Conservation (phyloP, 2,329 filamentous ascomycete genomes). For the Venturia nashicola region DNA sequence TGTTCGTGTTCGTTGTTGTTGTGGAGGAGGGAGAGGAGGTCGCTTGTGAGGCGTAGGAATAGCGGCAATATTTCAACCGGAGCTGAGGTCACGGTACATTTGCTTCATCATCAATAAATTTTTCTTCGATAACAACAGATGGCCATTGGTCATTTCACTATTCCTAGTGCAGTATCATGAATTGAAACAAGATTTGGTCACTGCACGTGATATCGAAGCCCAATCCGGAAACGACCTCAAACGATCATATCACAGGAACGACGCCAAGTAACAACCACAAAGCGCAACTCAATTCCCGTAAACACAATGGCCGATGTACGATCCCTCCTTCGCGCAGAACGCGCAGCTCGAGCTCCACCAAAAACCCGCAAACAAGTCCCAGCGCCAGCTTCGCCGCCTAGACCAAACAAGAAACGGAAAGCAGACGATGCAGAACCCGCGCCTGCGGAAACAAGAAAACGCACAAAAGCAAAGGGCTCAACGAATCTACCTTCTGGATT, state of each 20-base stretch:
- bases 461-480: not conserved
- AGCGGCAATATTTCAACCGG: not conserved
- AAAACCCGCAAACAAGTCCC: conserved; percentile 3
- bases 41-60: not conserved
- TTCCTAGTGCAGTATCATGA: too few relatives aligned
- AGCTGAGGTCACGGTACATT: too few relatives aligned
- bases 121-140: not conserved
- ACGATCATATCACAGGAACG: too few relatives aligned
- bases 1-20: not conserved
- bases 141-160: too few relatives aligned
- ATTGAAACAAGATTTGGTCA: too few relatives aligned
- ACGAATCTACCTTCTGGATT: conserved; percentile 5
- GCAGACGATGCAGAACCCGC: conserved; percentile 1
- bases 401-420: conserved; percentile 11
- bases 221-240: too few relatives aligned
- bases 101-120: not conserved
- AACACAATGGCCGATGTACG: conserved; percentile 11
- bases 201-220: too few relatives aligned
- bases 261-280: not conserved
- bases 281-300: not conserved
- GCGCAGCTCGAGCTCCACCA: conserved; percentile 10
- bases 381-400: not conserved
- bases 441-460: not conserved
- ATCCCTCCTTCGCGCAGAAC: conserved; percentile 11
- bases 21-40: not conserved